phyloP scores from a whole-genome alignment of 2,329 filamentous ascomycete species.

The Paracamarosporium sp. region DNA sequence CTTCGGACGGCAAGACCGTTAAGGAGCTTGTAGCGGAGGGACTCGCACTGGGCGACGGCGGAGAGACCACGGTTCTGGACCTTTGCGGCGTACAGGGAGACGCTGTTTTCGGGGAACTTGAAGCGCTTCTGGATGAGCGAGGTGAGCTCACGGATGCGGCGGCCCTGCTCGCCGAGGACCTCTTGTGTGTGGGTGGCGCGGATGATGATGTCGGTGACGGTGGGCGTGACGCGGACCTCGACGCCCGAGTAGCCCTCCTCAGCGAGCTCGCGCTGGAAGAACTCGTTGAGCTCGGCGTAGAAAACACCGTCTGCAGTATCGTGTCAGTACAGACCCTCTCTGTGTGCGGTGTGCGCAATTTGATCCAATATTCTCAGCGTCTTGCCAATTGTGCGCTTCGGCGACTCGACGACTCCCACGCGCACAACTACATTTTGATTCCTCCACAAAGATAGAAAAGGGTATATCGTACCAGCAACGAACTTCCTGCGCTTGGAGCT shows the following conservation, averaged over 20 bases:
- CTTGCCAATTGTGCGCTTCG: conserved; percentile 12
- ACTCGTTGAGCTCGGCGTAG: conserved; percentile 99
- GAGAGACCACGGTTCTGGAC: conserved; percentile 99
- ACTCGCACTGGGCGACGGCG: conserved; percentile 99
- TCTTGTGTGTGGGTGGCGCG: conserved; percentile 99
- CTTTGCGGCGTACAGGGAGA: conserved; percentile 99
- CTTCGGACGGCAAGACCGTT: conserved; percentile 98
- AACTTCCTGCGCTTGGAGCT: conserved; percentile 87
- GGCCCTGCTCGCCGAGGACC: conserved; percentile 99
- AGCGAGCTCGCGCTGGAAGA: conserved; percentile 99
- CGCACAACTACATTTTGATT: conserved; percentile 26
- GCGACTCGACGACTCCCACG: conserved; percentile 57
- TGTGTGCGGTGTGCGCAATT: conserved; percentile 23
- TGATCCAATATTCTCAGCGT: conserved; percentile 13
- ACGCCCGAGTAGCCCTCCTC: conserved; percentile 99
- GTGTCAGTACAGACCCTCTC: conserved; percentile 31
- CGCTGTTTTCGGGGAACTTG: conserved; percentile 99
- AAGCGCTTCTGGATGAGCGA: conserved; percentile 99
- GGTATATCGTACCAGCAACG: conserved; percentile 55
- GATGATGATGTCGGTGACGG: conserved; percentile 99
- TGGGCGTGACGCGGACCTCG: conserved; percentile 99
- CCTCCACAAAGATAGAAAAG: conserved; percentile 17
- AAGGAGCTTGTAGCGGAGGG: conserved; percentile 99
- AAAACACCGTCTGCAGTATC: conserved; percentile 83
- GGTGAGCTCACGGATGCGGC: conserved; percentile 99